These are phyloP conservation scores for Puya raimondii DNA, from an alignment of 176 grass and related monocot species.

Conservation along the genomic window DNA sequence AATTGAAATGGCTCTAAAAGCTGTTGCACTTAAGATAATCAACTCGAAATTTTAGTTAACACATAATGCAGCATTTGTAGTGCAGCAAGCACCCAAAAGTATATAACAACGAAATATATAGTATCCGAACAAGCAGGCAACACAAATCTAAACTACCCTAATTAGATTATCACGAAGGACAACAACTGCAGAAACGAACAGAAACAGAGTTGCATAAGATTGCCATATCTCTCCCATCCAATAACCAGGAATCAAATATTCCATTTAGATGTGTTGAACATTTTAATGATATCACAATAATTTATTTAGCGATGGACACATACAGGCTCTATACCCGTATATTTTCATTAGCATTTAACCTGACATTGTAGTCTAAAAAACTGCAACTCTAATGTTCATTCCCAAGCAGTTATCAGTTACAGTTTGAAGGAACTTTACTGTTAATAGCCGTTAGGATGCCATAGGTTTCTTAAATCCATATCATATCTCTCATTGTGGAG, in stretches of 20 bases:
- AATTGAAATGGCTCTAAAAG: not conserved
- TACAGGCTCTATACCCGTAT: not conserved
- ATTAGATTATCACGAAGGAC: not conserved
- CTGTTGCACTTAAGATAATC: not conserved
- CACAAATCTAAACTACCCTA: not conserved
- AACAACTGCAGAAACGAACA: not conserved
- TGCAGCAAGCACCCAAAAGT: not conserved
- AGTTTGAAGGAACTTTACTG: not conserved
- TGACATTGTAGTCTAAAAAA: not conserved
- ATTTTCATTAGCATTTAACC: not conserved
- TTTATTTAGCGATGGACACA: not conserved
- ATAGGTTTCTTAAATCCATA: not conserved
- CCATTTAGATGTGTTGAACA: not conserved
- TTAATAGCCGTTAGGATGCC: not conserved
- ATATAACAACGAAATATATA: not conserved
- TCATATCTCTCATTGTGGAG: not conserved
- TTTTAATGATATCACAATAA: not conserved
- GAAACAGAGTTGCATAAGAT: not conserved
- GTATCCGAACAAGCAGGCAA: not conserved
- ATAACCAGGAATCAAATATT: not conserved
- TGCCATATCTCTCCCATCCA: not conserved
- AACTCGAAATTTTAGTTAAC: not conserved
- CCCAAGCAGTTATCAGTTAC: not conserved
- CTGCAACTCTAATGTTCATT: not conserved
- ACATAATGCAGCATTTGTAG: not conserved